phyloP scores from a whole-genome alignment of 2,329 filamentous ascomycete species.

The Cladosporium sp. region DNA sequence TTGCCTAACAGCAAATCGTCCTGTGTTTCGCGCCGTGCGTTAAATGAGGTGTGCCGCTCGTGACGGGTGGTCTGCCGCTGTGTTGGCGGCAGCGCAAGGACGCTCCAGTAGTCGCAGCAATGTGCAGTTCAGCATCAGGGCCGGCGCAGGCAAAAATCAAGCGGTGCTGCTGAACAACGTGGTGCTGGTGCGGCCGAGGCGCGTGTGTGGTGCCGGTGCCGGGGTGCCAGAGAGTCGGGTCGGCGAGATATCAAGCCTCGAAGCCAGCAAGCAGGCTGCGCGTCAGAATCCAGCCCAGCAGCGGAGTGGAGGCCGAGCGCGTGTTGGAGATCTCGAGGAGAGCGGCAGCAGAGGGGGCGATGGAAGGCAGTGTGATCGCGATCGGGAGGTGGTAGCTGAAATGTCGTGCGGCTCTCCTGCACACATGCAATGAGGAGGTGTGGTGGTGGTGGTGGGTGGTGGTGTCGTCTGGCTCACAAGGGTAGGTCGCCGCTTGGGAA shows the following conservation, averaged over 20 bases:
- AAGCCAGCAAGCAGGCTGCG: not conserved
- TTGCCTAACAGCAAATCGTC: constrained; percentile 6
- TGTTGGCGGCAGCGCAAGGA: not conserved
- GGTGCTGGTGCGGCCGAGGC: not conserved
- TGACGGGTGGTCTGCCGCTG: not conserved
- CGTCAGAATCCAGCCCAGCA: not conserved
- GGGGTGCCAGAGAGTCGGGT: constrained; percentile 6
- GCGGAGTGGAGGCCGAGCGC: not conserved
- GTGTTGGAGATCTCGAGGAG: not conserved
- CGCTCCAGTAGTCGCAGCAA: not conserved
- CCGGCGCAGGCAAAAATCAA: not conserved
- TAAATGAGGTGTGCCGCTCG: not conserved
- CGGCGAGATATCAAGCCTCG: constrained; percentile 4
- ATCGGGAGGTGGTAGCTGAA: not conserved
- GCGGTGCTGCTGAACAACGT: not conserved
- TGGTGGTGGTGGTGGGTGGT: not conserved
- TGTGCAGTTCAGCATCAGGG: constrained; percentile 5
- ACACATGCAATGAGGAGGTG: no score
- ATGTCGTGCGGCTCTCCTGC: not conserved
- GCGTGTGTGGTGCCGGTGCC: not conserved
- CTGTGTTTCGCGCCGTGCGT: not conserved
- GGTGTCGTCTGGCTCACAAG: not conserved
- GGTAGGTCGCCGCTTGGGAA: not conserved
- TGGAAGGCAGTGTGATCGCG: not conserved
- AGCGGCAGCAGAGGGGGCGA: not conserved